Conservation (phyloP, 2,329 filamentous ascomycete genomes). For the Juglanconis oblonga region DNA sequence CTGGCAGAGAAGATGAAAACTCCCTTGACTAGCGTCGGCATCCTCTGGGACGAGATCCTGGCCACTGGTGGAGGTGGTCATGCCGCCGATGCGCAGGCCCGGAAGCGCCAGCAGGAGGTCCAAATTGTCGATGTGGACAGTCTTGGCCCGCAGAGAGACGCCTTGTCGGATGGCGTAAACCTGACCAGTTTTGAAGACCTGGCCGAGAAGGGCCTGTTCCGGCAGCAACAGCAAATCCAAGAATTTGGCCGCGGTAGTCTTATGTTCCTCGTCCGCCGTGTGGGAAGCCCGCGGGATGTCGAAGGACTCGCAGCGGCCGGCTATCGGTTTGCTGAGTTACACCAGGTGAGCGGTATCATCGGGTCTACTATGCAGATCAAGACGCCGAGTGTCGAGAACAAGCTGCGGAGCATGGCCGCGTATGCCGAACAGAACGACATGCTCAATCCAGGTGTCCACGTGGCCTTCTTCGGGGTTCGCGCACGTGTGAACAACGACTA, state of each 20-base stretch:
- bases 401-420: constrained; percentile 62
- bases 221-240: constrained; percentile 5
- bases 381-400: constrained; percentile 54
- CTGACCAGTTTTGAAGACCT: constrained; percentile 27
- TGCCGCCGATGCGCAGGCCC: constrained; percentile 2
- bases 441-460: constrained; percentile 51
- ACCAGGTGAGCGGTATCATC: constrained; percentile 67
- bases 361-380: constrained; percentile 73
- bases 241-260: constrained; percentile 70
- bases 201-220: constrained; percentile 39
- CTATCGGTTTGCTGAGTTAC: constrained; percentile 72
- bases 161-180: constrained; percentile 15
- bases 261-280: constrained; percentile 71
- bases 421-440: constrained; percentile 49
- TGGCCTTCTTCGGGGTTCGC: constrained; percentile 57
- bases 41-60: constrained; percentile 74
- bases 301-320: constrained; percentile 66
- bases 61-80: constrained; percentile 50
- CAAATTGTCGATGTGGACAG: constrained; percentile 14
- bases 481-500: constrained; percentile 44
- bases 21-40: constrained; percentile 61
- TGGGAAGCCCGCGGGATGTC: constrained; percentile 55
- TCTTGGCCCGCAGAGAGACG: constrained; percentile 10
- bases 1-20: constrained; percentile 66
- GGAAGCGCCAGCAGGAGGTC: constrained; percentile 6